These are phyloP conservation scores for Amauroascus niger DNA, from an alignment of 2,329 filamentous ascomycete species.

Conservation along the genomic window DNA sequence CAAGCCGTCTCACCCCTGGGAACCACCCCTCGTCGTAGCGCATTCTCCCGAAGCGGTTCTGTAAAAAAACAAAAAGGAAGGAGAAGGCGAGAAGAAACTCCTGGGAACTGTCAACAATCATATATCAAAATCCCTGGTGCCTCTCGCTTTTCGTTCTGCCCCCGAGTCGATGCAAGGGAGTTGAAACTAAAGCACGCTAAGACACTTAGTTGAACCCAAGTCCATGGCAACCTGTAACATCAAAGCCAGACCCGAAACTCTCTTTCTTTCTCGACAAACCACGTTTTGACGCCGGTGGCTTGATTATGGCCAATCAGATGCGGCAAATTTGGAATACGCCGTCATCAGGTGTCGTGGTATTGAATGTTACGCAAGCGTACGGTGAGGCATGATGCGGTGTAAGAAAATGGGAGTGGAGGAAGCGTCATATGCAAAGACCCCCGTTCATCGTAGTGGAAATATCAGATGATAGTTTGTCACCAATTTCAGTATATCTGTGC, in stretches of 20 bases:
- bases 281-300: slow-evolving; percentile 5
- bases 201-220: slow-evolving; percentile 9
- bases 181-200: slow-evolving; percentile 9
- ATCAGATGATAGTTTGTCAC: no score
- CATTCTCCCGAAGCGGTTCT: neutral
- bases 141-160: neutral
- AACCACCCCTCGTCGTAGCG: no score
- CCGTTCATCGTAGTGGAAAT: neutral
- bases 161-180: neutral
- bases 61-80: neutral
- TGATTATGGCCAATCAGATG: slow-evolving; percentile 1
- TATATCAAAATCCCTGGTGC: neutral
- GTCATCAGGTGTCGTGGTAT: neutral
- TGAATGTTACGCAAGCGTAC: neutral
- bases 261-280: slow-evolving; percentile 4
- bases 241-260: slow-evolving; percentile 8
- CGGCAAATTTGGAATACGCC: neutral
- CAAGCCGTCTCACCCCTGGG: no score
- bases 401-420: no score
- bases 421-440: neutral
- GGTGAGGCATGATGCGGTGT: neutral
- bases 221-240: slow-evolving; percentile 8
- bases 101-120: neutral
- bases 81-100: neutral
- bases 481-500: no score